Base-by-base conservation (phyloP, 495 filamentous ascomycete species). In the Pyrenopolyporus hunteri region DNA sequence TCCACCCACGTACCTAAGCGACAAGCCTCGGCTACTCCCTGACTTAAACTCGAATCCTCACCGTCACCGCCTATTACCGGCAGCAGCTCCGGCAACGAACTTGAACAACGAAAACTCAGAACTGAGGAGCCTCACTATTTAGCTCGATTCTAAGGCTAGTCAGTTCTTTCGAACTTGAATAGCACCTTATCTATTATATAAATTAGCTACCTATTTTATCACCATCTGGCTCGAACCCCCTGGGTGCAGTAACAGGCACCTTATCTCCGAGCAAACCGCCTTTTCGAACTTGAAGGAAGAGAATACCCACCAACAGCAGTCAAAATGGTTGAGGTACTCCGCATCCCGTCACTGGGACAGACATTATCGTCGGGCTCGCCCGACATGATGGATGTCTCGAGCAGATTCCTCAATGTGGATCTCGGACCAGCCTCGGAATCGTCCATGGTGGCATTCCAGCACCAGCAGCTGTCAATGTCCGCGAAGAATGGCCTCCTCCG, bases 371-470 rank as follows among this genome's bases (percentile, higher is more conserved):
- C 55, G 25, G 44, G 61, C 14, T 57, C 63, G 29, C 14, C 63
- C 13, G 63, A 60, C 22, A 57, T 66, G 63, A 66, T 66, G 63
- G 63, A 66, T n/a, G 51, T 59, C 42, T 56, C 62, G 39, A 60
- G 39, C 46, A 55, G 63, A 16, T 66, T 66, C 46, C 63, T 52
- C 20, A 51, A 56, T 17, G 20, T 66, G 39, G 63, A 66, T n/a
- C 57, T 66, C 63, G 63, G 63, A 11, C 63, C 63, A 39, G 55
- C 51, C 28, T 66, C 63, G 46, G 63, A 66, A 9, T 52, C 63
- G 45, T 56, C 62, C 17, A 26, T 45, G 50, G 25, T 52, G 44
- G 35, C 17, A 19, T 47, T 56, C 31, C 46, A 64, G 33, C 62
- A 65, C 26, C 61, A 64, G 42, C 55, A 50, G 28, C 45, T 25